Evolutionary conservation across 768 basidiomycete genomes (phyloP), one percentile per base, ranked within the genome.

Genomic region (Kwoniella europaea): DNA sequence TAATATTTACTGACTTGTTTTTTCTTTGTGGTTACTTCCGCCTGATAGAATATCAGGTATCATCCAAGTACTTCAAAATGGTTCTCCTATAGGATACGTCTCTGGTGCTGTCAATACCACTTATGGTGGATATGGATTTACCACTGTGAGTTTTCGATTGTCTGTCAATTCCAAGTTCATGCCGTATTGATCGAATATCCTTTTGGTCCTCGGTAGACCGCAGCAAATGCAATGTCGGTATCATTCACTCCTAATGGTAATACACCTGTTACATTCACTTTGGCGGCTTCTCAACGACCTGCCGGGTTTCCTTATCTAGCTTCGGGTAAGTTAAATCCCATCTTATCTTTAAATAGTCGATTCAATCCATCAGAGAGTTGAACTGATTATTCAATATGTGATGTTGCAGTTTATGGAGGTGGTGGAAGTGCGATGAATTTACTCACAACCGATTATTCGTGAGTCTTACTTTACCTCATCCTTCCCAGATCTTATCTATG

Each of bases 181-280:
- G 13, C n/a, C 15, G 35, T 35, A 9, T 35, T 35, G 35, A 35
- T 35, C 35, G 35, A 35, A 35, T 4, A 35, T 35, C 7, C 35
- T 35, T 35, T 35, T 35, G 35, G 35, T 35, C 35, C 7, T 24
- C 2, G 12, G 20, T 15, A 55, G 54, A 24, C 15, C 24, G 20
- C 10, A 22, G 54, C 54, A 4, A 24, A 55, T 22, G 54, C 54
- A 18, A 55, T 55, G 54, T 55, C 54, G 4, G 54, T 55, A 18
- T 55, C 54, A 55, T 55, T 55, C 24, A 55, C 54, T 20, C 54
- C 54, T 20, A 55, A 55, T 22, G 54, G 54, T 55, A 55, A 55
- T 24, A 55, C 20, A 24, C 54, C 54, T n/a, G 54, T 55, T 12
- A 55, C 54, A 24, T 55, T 55, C 24, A 55, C 22, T n/a, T 24